Base-by-base conservation (phyloP, 2,329 filamentous ascomycete species). In the Diaporthe vaccinii region DNA sequence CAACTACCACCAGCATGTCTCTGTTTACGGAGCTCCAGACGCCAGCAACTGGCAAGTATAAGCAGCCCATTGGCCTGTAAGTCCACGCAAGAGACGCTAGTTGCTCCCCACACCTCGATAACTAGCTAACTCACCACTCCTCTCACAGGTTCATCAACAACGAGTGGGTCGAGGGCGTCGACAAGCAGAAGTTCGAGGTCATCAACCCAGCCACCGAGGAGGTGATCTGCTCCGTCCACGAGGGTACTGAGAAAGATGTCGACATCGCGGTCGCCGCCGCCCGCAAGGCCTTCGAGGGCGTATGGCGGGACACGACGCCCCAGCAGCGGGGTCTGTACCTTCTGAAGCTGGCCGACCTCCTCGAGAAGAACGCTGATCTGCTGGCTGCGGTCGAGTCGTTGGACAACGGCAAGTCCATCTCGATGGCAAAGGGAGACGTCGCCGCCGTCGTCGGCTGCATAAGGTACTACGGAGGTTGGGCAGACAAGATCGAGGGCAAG, bases 151-250 rank as follows among this genome's bases (percentile, higher is more conserved):
- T 95, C 90, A 97, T 98, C 90, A 96, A 97, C 91, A 96, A 96
- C 85, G 93, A 98, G 86, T 98, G 93, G 87, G 91, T 97, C 78
- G 92, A 93, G 85, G 89, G 92, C 83, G 92, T 93, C 78, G 94
- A 98, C 80, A 95, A 95, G 87, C 93, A 95, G 90, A 95, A 93
- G 79, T 97, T 98, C 82, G 95, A 98, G 86, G 94, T 95, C 84
- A 93, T 97, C 89, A 98, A 98, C 90, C 95, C 95, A 76, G 82
- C 93, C 78, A 95, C 91, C 78, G 96, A 98, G 85, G 92, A 95
- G 85, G 91, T 95, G 82, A 97, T 98, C 87, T 91, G 89, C 88
- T 92, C 92, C 73, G 94, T 98, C 80, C 87, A 91, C 83, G 95
- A 98, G 87, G 96, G 93, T 82, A 94, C 93, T 78, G 95, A 97